These are phyloP conservation scores for Trichothecium sympodiale DNA, from an alignment of 2,329 filamentous ascomycete species.

Conservation along the genomic window DNA sequence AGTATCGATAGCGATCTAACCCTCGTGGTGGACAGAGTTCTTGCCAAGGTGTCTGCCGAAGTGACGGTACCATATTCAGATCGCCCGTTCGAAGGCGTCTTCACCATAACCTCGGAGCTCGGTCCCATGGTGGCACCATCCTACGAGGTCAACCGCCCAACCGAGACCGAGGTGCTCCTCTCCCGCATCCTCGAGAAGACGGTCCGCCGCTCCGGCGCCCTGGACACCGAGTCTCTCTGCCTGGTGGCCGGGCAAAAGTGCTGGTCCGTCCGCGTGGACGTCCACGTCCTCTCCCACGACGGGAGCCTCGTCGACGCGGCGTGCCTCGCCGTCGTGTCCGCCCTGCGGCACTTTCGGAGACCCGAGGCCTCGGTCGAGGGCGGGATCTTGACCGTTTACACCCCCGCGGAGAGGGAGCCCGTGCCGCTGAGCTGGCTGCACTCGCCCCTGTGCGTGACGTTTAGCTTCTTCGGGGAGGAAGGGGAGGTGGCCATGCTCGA, in stretches of 20 bases:
- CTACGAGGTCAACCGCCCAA: slow-evolving; percentile 77
- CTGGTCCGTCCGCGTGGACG: slow-evolving; percentile 82
- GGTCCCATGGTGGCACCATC: slow-evolving; percentile 85
- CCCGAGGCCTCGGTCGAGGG: slow-evolving; percentile 82
- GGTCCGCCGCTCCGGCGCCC: slow-evolving; percentile 77
- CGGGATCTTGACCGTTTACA: slow-evolving; percentile 75
- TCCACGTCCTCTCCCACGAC: slow-evolving; percentile 85
- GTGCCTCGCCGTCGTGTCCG: slow-evolving; percentile 79
- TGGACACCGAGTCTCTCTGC: slow-evolving; percentile 93
- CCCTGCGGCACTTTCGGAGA: slow-evolving; percentile 80
- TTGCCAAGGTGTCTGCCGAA: slow-evolving; percentile 79
- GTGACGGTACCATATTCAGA: slow-evolving; percentile 77
- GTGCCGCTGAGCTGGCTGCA: slow-evolving; percentile 86
- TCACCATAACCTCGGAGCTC: slow-evolving; percentile 84
- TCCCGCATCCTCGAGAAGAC: slow-evolving; percentile 89
- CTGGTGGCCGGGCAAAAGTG: slow-evolving; percentile 83
- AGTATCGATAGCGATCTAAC: too few relatives aligned
- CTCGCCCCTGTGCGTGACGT: slow-evolving; percentile 82
- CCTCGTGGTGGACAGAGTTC: slow-evolving; percentile 42
- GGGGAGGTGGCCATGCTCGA: slow-evolving; percentile 65
- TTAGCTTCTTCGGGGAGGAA: slow-evolving; percentile 68
- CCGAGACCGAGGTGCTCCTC: slow-evolving; percentile 74
- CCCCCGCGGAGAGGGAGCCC: slow-evolving; percentile 74
- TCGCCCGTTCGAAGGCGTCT: slow-evolving; percentile 89
- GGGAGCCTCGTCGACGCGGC: slow-evolving; percentile 80